phyloP scores from a whole-genome alignment of 2,329 filamentous ascomycete genomes.

The Macrophomina phaseolina region DNA sequence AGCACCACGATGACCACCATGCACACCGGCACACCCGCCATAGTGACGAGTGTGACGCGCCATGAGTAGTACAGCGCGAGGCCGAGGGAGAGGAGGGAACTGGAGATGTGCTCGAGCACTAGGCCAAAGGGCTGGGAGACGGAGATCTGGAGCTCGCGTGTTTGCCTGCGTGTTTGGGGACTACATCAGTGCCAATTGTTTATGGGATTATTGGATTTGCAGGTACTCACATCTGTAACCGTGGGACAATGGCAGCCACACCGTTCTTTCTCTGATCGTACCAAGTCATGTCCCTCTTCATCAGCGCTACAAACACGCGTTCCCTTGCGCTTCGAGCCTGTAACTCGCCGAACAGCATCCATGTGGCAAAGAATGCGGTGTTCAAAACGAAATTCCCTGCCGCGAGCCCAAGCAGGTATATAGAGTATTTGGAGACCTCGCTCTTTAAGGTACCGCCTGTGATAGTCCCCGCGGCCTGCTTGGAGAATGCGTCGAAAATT shows the following conservation, averaged over 20 bases:
- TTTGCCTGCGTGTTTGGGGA: slow-evolving; percentile 65
- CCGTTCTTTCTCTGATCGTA: slow-evolving; percentile 78
- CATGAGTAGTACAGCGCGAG: slow-evolving; percentile 82
- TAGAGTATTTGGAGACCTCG: slow-evolving; percentile 64
- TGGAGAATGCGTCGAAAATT: slow-evolving; percentile 74
- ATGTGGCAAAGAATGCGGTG: slow-evolving; percentile 69
- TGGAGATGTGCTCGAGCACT: slow-evolving; percentile 67
- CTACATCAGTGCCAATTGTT: not conserved
- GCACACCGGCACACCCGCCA: slow-evolving; percentile 74
- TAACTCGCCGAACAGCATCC: slow-evolving; percentile 80
- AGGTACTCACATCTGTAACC: slow-evolving; percentile 73
- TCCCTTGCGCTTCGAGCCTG: slow-evolving; percentile 72
- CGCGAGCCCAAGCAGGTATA: slow-evolving; percentile 69
- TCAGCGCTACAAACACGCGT: slow-evolving; percentile 69
- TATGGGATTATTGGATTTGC: not conserved
- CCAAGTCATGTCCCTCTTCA: slow-evolving; percentile 80
- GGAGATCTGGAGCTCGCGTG: slow-evolving; percentile 79
- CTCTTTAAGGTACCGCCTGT: slow-evolving; percentile 58
- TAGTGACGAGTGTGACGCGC: slow-evolving; percentile 80
- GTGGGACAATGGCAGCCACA: slow-evolving; percentile 71
- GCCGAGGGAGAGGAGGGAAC: slow-evolving; percentile 67
- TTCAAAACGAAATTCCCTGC: slow-evolving; percentile 70
- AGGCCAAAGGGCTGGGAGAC: slow-evolving; percentile 81
- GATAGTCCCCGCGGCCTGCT: slow-evolving; percentile 64
- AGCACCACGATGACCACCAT: slow-evolving; percentile 64